Conservation (phyloP, 208 protist species). For the Trichomonas vaginalis region DNA sequence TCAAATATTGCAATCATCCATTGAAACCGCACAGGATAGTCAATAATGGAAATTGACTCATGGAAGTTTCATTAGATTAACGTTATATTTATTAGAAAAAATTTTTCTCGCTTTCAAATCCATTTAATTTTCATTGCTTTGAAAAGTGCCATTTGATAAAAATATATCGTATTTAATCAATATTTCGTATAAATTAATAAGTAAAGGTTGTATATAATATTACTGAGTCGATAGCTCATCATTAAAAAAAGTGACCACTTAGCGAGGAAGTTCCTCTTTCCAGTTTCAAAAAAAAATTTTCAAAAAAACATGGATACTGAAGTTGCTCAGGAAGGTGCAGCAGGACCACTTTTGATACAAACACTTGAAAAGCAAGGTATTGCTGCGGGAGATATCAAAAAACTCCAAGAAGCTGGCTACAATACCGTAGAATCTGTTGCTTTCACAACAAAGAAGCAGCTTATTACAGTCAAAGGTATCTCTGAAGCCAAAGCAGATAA, state of each 20-base stretch:
- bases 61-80: too few relatives aligned
- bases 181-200: too few relatives aligned
- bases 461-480: conserved; percentile 92
- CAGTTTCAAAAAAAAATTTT: background rate
- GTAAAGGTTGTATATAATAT: too few relatives aligned
- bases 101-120: too few relatives aligned
- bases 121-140: too few relatives aligned
- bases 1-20: too few relatives aligned
- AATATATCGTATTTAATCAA: too few relatives aligned
- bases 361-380: background rate
- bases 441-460: conserved; percentile 78
- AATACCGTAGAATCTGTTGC: conserved; percentile 68
- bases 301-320: background rate
- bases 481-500: conserved; percentile 92
- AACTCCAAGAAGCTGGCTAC: conserved; percentile 30
- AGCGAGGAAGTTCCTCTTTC: background rate
- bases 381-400: background rate
- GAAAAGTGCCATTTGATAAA: too few relatives aligned
- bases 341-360: background rate
- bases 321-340: background rate
- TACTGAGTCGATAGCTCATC: too few relatives aligned
- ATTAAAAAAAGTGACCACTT: background rate
- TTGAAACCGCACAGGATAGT: too few relatives aligned
- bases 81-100: too few relatives aligned
- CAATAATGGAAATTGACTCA: too few relatives aligned